Evolutionary conservation across 202 grass and related monocot genomes (phyloP).

Genomic region (Miscanthus sacchariflorus): DNA sequence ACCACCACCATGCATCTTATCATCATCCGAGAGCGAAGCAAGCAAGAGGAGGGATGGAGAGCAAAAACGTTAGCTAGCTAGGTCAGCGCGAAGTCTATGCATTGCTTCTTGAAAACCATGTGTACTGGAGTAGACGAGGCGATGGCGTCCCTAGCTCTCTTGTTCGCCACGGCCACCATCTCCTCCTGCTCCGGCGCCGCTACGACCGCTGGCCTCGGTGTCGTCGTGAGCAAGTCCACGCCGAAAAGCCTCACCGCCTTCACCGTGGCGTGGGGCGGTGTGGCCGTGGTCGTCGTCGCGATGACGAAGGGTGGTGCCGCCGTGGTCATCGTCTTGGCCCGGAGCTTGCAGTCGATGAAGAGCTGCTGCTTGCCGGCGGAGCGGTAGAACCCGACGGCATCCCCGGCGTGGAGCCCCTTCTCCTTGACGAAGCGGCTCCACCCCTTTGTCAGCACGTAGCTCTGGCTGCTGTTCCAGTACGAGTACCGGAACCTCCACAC

Average conservation of each 20-base stretch:
- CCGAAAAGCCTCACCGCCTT: slow-evolving; percentile 75
- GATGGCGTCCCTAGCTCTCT: slow-evolving; percentile 50
- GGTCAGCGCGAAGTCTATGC: slow-evolving; percentile 58
- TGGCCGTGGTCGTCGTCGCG: background rate
- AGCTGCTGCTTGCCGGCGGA: slow-evolving; percentile 56
- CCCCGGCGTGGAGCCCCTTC: slow-evolving; percentile 79
- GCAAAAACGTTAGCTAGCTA: slow-evolving; percentile 46
- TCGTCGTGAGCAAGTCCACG: slow-evolving; percentile 60
- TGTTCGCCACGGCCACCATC: slow-evolving; percentile 32
- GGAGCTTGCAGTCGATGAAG: slow-evolving; percentile 86
- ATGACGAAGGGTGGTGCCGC: slow-evolving; percentile 1
- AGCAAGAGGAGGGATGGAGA: slow-evolving; percentile 9
- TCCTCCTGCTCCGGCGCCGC: slow-evolving; percentile 30
- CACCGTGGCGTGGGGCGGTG: background rate
- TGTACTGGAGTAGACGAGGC: slow-evolving; percentile 22
- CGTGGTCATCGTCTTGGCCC: slow-evolving; percentile 32
- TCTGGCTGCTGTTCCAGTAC: slow-evolving; percentile 99
- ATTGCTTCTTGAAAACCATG: slow-evolving; percentile 76
- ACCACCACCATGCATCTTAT: background rate
- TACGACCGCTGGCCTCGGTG: background rate
- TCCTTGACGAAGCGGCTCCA: slow-evolving; percentile 99
- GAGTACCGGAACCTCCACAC: slow-evolving; percentile 96
- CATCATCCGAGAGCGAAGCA: background rate
- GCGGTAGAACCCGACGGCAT: slow-evolving; percentile 79
- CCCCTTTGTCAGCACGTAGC: slow-evolving; percentile 97